Percentiles rank a stretch among this genome's conserved stretches.
Evolutionary conservation across 169 alveolate species (phyloP).

Genomic region (Plasmodium vivax): DNA sequence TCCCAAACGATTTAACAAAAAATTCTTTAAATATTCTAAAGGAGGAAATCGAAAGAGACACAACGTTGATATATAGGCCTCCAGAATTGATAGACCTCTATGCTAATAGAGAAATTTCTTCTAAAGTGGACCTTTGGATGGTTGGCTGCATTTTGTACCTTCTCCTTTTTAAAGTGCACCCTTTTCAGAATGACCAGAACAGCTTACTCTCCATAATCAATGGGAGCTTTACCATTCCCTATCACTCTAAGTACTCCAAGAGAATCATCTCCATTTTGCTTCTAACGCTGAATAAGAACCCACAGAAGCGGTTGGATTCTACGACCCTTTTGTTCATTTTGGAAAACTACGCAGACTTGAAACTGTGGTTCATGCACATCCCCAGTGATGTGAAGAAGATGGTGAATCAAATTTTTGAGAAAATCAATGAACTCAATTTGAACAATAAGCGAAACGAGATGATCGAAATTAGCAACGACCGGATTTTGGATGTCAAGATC

Average conservation of each 20-base stretch:
- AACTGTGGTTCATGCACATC: conserved; percentile 44
- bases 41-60: conserved; percentile 87
- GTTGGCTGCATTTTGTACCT: conserved; percentile 91
- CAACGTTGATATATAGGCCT: conserved; percentile 93
- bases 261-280: conserved; percentile 54
- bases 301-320: conserved; percentile 45
- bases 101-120: conserved; percentile 79
- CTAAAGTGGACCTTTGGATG: conserved; percentile 92
- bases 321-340: conserved; percentile 64
- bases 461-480: conserved; percentile 48
- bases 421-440: conserved; percentile 50
- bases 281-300: conserved; percentile 52
- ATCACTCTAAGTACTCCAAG: conserved; percentile 27
- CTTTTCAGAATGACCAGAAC: conserved; percentile 78
- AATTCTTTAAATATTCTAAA: conserved; percentile 75
- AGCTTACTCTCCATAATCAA: conserved; percentile 75
- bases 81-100: conserved; percentile 93
- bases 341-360: conserved; percentile 65
- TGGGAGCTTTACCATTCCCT: conserved; percentile 68
- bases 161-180: conserved; percentile 76
- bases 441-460: conserved; percentile 37
- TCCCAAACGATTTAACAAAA: conserved; percentile 47
- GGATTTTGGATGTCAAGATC: conserved; percentile 30
- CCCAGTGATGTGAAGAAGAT: conserved; percentile 34
- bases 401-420: conserved; percentile 58